phyloP scores from a whole-genome alignment of 257 asterid species.

The Solanum neorickii region DNA sequence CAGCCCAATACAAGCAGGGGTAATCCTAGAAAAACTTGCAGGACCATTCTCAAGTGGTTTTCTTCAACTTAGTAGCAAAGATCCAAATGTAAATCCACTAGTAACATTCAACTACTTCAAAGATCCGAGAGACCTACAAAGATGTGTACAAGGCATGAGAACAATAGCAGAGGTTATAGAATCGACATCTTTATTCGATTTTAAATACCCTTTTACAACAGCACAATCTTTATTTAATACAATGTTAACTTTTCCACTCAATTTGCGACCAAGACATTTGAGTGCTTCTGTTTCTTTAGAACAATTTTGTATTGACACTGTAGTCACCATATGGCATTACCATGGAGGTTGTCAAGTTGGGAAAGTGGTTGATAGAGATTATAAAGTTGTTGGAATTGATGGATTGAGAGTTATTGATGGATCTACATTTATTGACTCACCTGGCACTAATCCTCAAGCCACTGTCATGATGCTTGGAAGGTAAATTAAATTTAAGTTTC shows the following conservation, averaged over 20 bases:
- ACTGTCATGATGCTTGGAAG: constrained; percentile 96
- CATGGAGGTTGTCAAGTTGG: constrained; percentile 86
- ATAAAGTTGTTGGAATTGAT: constrained; percentile 51
- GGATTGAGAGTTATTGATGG: constrained; percentile 67
- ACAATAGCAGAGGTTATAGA: constrained; percentile 29
- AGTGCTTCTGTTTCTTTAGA: constrained; percentile 32
- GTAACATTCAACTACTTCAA: constrained; percentile 74
- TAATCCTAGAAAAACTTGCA: constrained; percentile 41
- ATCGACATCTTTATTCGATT: constrained; percentile 27
- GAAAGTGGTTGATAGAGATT: constrained; percentile 51
- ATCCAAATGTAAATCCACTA: constrained; percentile 57
- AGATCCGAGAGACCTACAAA: constrained; percentile 52
- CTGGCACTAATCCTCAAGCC: constrained; percentile 93
- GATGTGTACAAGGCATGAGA: constrained; percentile 57
- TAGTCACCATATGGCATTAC: constrained; percentile 76
- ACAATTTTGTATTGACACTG: constrained; percentile 61
- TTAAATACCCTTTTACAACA: constrained; percentile 30
- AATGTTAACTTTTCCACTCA: constrained; percentile 28
- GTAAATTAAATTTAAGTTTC: constrained; percentile 1
- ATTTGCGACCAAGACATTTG: constrained; percentile 31
- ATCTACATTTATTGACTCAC: constrained; percentile 51
- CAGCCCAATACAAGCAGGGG: constrained; percentile 19
- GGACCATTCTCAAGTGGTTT: constrained; percentile 66
- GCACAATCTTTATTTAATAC: constrained; percentile 21
- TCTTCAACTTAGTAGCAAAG: constrained; percentile 37